Evolutionary conservation across 257 asterid species (phyloP).

Genomic region (Striga asiatica): DNA sequence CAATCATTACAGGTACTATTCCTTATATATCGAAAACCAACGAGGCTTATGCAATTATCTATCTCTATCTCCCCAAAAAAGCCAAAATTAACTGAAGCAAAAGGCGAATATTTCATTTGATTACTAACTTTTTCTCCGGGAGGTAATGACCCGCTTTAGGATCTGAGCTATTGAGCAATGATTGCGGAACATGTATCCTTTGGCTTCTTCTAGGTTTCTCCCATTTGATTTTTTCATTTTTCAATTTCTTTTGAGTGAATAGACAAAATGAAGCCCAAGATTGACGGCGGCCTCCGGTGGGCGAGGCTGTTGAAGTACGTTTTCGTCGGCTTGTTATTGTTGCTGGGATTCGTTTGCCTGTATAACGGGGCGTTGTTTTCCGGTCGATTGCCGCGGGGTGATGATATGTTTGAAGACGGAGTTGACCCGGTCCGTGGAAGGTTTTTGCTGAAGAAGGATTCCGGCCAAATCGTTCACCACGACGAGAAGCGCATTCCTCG

Average conservation of each 20-base stretch:
- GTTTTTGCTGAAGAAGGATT: slow-evolving; percentile 22
- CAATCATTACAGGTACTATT: neutral
- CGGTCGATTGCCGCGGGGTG: slow-evolving; percentile 46
- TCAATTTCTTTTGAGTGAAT: neutral
- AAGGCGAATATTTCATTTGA: neutral
- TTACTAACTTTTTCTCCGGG: slow-evolving; percentile 29
- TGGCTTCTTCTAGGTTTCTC: neutral
- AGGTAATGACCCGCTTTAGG: slow-evolving; percentile 42
- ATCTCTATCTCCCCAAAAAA: neutral
- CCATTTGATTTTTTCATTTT: too few relatives aligned
- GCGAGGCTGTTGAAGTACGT: slow-evolving; percentile 39
- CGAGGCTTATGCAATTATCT: too few relatives aligned
- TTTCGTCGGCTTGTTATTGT: slow-evolving; percentile 34
- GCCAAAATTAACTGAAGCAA: too few relatives aligned
- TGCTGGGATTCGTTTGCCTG: slow-evolving; percentile 58
- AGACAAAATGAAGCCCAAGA: slow-evolving; percentile 38
- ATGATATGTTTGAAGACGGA: slow-evolving; percentile 40
- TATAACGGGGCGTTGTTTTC: slow-evolving; percentile 44
- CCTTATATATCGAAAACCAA: neutral
- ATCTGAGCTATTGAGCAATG: slow-evolving; percentile 14
- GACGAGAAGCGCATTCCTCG: slow-evolving; percentile 47
- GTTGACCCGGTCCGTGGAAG: slow-evolving; percentile 44
- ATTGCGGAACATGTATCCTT: neutral
- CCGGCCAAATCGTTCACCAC: slow-evolving; percentile 41
- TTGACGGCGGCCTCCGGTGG: slow-evolving; percentile 22